Base-by-base conservation (phyloP, 306 rosid genomes). In the Lathyrus sativus region DNA sequence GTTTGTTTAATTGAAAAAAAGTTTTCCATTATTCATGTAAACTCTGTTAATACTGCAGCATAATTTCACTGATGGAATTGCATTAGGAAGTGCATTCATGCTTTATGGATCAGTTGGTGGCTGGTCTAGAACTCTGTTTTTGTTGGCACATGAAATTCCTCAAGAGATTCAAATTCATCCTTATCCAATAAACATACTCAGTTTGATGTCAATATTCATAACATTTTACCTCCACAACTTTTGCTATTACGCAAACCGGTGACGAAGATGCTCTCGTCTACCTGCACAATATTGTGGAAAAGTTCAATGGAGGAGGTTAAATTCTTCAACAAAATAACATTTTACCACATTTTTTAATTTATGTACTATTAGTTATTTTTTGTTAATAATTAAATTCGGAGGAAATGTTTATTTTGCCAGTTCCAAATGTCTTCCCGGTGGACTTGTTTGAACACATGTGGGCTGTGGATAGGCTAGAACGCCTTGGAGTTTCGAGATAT, bases 151-250 rank as follows among this genome's bases (percentile, higher is more conserved):
- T n/a, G n/a, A n/a, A n/a, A n/a, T n/a, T n/a, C n/a, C n/a, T n/a
- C n/a, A n/a, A n/a, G n/a, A n/a, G n/a, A n/a, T n/a, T n/a, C n/a
- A n/a, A n/a, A n/a, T n/a, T n/a, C n/a, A n/a, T n/a, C n/a, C n/a
- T n/a, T n/a, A n/a, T n/a, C n/a, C n/a, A n/a, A n/a, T n/a, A n/a
- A n/a, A n/a, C n/a, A n/a, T n/a, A n/a, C n/a, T n/a, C n/a, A n/a
- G n/a, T n/a, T n/a, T n/a, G n/a, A n/a, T n/a, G n/a, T n/a, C n/a
- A n/a, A n/a, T n/a, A n/a, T n/a, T n/a, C n/a, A n/a, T n/a, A n/a
- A n/a, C n/a, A n/a, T n/a, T n/a, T n/a, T n/a, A n/a, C 99, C 9
- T 85, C 99, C 80, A 90, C 97, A 45, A 96, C 99, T 81, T 90
- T 76, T 41, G 99, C 96, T 3, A 83, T 85, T 80, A 87, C 81